A percentile compares a stretch with the other conserved stretches of the same genome.
Evolutionary conservation across 345 rosid species (phyloP).

Genomic region (Salix viminalis): DNA sequence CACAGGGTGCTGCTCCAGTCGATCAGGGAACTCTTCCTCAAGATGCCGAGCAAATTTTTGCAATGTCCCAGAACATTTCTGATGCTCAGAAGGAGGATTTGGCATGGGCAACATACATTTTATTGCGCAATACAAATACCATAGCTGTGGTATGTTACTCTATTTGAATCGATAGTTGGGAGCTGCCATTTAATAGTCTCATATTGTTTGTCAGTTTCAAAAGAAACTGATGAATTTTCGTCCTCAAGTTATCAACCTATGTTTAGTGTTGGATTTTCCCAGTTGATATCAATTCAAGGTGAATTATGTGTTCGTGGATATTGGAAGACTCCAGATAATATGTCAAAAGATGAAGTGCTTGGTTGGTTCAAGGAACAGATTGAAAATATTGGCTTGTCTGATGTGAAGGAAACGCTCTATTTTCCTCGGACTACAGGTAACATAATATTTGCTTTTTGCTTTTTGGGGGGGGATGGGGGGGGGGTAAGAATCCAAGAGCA

Average conservation of each 20-base stretch:
- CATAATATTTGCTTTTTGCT: not conserved
- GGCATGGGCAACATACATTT: slow-evolving; percentile 85
- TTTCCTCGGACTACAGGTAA: slow-evolving; percentile 68
- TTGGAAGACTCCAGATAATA: slow-evolving; percentile 59
- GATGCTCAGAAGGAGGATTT: slow-evolving; percentile 56
- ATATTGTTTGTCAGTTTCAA: not conserved
- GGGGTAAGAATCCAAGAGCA: no score
- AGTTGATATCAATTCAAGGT: slow-evolving; percentile 59
- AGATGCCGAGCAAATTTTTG: slow-evolving; percentile 61
- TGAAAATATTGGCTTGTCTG: slow-evolving; percentile 53
- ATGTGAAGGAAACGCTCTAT: slow-evolving; percentile 64
- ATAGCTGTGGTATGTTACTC: slow-evolving; percentile 52
- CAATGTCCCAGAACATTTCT: slow-evolving; percentile 48
- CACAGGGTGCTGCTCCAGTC: slow-evolving; percentile 51
- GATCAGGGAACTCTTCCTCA: slow-evolving; percentile 52
- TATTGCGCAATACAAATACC: slow-evolving; percentile 75
- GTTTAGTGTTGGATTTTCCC: slow-evolving; percentile 11
- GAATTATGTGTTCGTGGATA: slow-evolving; percentile 81
- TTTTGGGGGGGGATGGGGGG: no score
- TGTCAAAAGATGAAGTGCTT: slow-evolving; percentile 38
- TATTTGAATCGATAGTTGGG: not conserved
- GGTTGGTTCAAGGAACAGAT: slow-evolving; percentile 61
- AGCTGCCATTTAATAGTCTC: not conserved
- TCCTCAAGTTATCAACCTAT: not conserved
- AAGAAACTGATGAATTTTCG: no score